These are phyloP conservation scores for Abelmoschus esculentus DNA, from an alignment of 345 rosid genomes.

Conservation along the genomic window DNA sequence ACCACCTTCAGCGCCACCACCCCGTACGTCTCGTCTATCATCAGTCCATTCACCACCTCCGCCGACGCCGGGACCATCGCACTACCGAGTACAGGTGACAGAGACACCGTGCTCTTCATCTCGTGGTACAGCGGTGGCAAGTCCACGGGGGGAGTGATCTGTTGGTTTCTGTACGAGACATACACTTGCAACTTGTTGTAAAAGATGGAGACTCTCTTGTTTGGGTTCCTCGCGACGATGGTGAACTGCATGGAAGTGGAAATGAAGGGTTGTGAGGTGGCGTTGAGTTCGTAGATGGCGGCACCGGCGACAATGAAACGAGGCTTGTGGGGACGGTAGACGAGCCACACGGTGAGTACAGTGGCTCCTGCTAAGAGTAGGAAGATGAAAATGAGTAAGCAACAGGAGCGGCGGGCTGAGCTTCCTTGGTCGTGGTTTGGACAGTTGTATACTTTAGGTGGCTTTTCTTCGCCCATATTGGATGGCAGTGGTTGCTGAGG, in stretches of 20 bases:
- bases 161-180: slow-evolving; percentile 59
- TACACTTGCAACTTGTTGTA: slow-evolving; percentile 55
- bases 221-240: slow-evolving; percentile 63
- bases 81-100: slow-evolving; percentile 71
- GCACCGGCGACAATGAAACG: slow-evolving; percentile 57
- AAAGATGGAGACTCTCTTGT: slow-evolving; percentile 44
- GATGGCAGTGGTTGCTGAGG: background rate
- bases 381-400: slow-evolving; percentile 28
- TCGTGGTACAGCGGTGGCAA: slow-evolving; percentile 58
- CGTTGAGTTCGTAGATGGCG: slow-evolving; percentile 69
- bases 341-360: slow-evolving; percentile 49
- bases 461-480: background rate
- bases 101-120: slow-evolving; percentile 43
- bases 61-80: slow-evolving; percentile 42
- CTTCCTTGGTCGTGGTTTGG: background rate
- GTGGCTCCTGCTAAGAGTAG: slow-evolving; percentile 54
- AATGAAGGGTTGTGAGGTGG: slow-evolving; percentile 51
- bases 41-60: slow-evolving; percentile 60
- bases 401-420: slow-evolving; percentile 13
- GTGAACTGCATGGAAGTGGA: slow-evolving; percentile 80
- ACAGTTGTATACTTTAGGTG: background rate
- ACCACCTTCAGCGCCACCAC: slow-evolving; percentile 64
- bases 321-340: slow-evolving; percentile 78
- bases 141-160: slow-evolving; percentile 43
- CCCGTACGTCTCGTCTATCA: slow-evolving; percentile 62